Evolutionary conservation across 768 basidiomycete genomes (phyloP), one percentile per base, ranked within the genome.

Genomic region (Russula emetica): DNA sequence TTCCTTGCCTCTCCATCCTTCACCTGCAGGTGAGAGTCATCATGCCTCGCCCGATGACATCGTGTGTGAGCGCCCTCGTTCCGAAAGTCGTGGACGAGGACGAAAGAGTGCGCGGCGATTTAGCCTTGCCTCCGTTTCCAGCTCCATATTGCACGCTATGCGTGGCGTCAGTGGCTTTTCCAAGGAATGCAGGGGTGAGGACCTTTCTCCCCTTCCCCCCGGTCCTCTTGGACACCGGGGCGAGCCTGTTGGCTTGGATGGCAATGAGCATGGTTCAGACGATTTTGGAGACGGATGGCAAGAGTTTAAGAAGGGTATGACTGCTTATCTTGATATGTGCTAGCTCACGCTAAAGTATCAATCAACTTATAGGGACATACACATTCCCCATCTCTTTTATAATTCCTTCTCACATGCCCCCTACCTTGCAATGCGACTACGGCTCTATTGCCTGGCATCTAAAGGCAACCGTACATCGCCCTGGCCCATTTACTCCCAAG

Each of bases 371-470:
- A 91, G 94, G 94, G n/a, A 90, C 85, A 13, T 96, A 98, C 74
- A 92, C 88, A n/a, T 98, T 94, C 74, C 96, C 96, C 2, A 90
- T 99, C 69, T 90, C 90, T 14, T 94, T 98, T 72, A 79, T 85
- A 11, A 86, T 99, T 61, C 92, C 96, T 0, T 79, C 84, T 5
- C 80, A 83, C 63, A 79, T 88, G 3, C 93, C 94, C 3, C 93
- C 96, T 2, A 85, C 86, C 0, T 78, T 95, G 65, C 78, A 79
- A 55, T 86, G 86, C 66, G 83, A 87, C 44, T 88, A 83, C 68
- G 96, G 94, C 8, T 81, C 84, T 2, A 85, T 97, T 18, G 73
- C 73, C 1, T 99, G 97, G 86, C 77, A 79, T 49, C 80, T 98
- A 30, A 90, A 85, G 72, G 95, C 93, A 2, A 81, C 78, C 26